Conservation (phyloP, 2,329 filamentous ascomycete genomes). For the Camptophora hylomeconis region DNA sequence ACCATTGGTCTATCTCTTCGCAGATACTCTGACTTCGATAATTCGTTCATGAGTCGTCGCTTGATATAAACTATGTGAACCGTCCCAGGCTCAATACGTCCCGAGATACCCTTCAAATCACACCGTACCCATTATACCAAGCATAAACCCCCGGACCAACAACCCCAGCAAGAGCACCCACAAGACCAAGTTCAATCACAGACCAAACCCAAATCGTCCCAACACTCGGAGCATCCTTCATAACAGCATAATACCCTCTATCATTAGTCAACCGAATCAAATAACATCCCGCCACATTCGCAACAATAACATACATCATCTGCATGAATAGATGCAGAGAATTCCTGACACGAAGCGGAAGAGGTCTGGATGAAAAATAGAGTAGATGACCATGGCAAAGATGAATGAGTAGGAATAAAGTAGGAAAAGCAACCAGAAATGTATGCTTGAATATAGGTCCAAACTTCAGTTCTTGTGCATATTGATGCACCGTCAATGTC, state of each 20-base stretch:
- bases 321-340: slow-evolving; percentile 19
- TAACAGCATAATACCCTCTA: slow-evolving; percentile 69
- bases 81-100: too few relatives aligned
- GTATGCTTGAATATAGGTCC: slow-evolving; percentile 21
- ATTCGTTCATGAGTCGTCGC: too few relatives aligned
- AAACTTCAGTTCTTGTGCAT: slow-evolving; percentile 23
- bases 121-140: slow-evolving; percentile 41
- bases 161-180: slow-evolving; percentile 47
- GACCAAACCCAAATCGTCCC: slow-evolving; percentile 90
- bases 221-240: slow-evolving; percentile 82
- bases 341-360: slow-evolving; percentile 3
- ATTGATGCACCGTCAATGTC: slow-evolving; percentile 34
- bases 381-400: slow-evolving; percentile 32
- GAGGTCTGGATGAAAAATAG: slow-evolving; percentile 15
- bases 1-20: too few relatives aligned
- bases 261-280: slow-evolving; percentile 70
- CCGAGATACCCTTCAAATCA: slow-evolving; percentile 21
- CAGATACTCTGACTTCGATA: too few relatives aligned
- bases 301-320: slow-evolving; percentile 48
- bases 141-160: slow-evolving; percentile 38
- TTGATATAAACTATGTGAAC: too few relatives aligned
- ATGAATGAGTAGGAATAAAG: slow-evolving; percentile 30
- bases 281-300: slow-evolving; percentile 57
- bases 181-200: slow-evolving; percentile 69
- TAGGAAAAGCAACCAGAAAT: slow-evolving; percentile 26